Conservation (phyloP, 1,284 basidiomycete genomes). For the Blastosporella zonata region DNA sequence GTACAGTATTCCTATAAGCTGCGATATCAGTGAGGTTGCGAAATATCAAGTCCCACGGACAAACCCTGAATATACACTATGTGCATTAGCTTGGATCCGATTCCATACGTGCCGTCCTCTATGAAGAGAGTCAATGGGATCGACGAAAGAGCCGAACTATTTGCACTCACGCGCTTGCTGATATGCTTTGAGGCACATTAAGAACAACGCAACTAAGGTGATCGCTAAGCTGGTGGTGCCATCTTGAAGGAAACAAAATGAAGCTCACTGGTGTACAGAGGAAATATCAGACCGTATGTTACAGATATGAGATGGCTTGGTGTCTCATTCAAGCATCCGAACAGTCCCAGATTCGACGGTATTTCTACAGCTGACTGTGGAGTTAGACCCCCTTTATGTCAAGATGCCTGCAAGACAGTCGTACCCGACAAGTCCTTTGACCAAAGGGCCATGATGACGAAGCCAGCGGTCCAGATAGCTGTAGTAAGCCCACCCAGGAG, state of each 20-base stretch:
- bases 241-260: neutral
- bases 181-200: neutral
- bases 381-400: neutral
- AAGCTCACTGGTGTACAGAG: conserved; percentile 1
- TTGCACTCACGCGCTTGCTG: neutral
- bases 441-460: neutral
- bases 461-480: neutral
- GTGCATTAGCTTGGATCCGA: neutral
- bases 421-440: neutral
- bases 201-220: neutral
- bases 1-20: conserved; percentile 3
- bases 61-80: neutral
- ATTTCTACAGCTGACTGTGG: neutral
- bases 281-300: neutral
- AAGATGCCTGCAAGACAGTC: neutral
- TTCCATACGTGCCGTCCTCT: conserved; percentile 1
- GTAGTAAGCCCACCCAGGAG: neutral
- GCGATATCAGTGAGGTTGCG: neutral
- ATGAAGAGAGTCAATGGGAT: neutral
- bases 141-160: neutral
- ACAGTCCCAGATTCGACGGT: neutral
- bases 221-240: neutral
- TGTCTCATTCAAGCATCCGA: neutral
- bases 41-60: neutral
- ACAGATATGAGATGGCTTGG: neutral